These are phyloP conservation scores for Cutaneotrichosporon cutaneum DNA, from an alignment of 1,284 basidiomycete species.

Conservation along the genomic window DNA sequence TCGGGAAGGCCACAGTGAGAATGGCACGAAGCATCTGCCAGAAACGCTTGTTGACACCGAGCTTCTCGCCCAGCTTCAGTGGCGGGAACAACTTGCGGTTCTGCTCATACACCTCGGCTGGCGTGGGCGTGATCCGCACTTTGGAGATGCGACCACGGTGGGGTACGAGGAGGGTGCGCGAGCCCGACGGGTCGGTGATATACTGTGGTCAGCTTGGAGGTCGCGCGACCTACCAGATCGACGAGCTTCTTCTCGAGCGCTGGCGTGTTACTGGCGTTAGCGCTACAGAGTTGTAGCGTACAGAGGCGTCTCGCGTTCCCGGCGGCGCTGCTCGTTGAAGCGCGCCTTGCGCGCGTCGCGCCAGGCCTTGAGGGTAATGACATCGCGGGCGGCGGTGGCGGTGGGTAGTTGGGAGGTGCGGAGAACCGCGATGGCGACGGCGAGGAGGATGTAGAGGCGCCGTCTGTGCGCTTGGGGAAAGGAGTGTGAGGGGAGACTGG, in stretches of 20 bases:
- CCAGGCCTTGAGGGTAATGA: conserved; percentile 34
- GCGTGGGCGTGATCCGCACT: conserved; percentile 55
- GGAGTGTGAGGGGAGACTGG: conserved; percentile 20
- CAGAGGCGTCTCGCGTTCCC: conserved; percentile 49
- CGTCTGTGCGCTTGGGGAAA: conserved; percentile 21
- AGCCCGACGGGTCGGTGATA: conserved; percentile 54
- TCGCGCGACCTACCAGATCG: conserved; percentile 42
- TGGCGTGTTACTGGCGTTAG: conserved; percentile 45
- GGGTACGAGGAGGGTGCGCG: conserved; percentile 66
- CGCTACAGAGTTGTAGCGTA: conserved; percentile 20
- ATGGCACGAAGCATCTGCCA: conserved; percentile 75
- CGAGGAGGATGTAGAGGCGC: conserved; percentile 21
- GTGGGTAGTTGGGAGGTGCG: conserved; percentile 9
- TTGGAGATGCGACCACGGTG: conserved; percentile 64
- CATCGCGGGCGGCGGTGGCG: conserved; percentile 19
- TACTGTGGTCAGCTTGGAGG: conserved; percentile 33
- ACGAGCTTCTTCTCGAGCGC: conserved; percentile 53
- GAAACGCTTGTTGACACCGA: conserved; percentile 75
- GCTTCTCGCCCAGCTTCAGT: conserved; percentile 56
- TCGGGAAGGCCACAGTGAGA: conserved; percentile 69
- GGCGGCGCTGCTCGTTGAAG: conserved; percentile 35
- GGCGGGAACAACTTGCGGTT: conserved; percentile 41
- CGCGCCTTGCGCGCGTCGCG: conserved; percentile 26
- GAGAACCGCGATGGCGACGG: conserved; percentile 21
- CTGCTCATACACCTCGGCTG: conserved; percentile 31